Base-by-base conservation (phyloP, 306 rosid species). In the Lupinus albus region DNA sequence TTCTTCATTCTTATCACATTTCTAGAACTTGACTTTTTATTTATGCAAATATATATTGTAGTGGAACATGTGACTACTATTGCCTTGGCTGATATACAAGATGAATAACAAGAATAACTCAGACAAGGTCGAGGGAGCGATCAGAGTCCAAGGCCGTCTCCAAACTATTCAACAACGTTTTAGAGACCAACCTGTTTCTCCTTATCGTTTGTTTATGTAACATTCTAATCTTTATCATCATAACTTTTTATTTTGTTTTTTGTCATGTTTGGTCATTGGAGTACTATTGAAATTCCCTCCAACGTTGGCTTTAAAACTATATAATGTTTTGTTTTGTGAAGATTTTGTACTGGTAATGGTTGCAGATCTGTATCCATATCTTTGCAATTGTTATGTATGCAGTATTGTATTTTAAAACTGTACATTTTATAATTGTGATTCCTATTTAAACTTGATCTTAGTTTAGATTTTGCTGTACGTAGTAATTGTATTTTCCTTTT, bases 201-300 rank as follows among this genome's bases (percentile, higher is more conserved):
- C 89, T 21, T 84, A 78, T 50, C 79, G 80, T 58, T 13, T 89
- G 28, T 89, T 86, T 72, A 82, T 80, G 96, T 86, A 72, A 72
- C 46, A 21, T 20, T 74, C 68, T 59, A 47, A 32, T 38, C 2
- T 12, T 36, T 17, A 33, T 70, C 21, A 25, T n/a, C n/a, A n/a
- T n/a, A n/a, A n/a, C n/a, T n/a, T 25, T 25, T 25, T 25, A 25
- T 25, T 25, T 25, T 25, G 30, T 25, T 0, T 25, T 25, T 25
- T 25, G 30, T 25, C n/a, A n/a, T 25, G 30, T 25, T 25, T 25
- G 30, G 30, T 25, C 30, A 25, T 25, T 25, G 28, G 28, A 25
- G 30, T 25, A 25, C 30, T 2, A 25, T 25, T 25, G 30, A 25
- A 25, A 25, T 25, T 25, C 4, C 30, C 4, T 25, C 30, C 30